phyloP scores from a whole-genome alignment of 768 basidiomycete species.

The Tulasnella sp. region DNA sequence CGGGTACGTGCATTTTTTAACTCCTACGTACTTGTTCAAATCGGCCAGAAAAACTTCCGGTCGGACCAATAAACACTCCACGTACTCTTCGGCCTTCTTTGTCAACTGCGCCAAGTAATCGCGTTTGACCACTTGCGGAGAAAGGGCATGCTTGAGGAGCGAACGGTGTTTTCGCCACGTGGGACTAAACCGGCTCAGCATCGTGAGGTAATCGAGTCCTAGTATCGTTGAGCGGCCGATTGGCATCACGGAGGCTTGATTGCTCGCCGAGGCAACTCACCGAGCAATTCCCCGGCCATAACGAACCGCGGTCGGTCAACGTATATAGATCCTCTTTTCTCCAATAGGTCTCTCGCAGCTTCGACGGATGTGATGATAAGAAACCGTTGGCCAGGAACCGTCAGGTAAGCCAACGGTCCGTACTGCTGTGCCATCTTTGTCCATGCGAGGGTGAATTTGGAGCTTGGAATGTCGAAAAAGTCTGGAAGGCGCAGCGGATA shows the following conservation, averaged over 20 bases:
- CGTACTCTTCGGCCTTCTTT: neutral
- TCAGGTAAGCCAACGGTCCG: constrained; percentile 19
- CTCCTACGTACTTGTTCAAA: neutral
- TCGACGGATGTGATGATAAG: constrained; percentile 24
- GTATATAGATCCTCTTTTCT: constrained; percentile 29
- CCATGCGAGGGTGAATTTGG: neutral
- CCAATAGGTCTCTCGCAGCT: constrained; percentile 30
- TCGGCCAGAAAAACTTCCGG: neutral
- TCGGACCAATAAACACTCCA: neutral
- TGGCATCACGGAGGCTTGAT: neutral
- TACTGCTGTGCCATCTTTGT: constrained; percentile 19
- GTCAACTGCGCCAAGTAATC: neutral
- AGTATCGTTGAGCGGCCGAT: neutral
- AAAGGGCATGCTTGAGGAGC: neutral
- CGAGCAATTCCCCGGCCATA: neutral
- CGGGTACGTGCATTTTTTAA: too few species aligned
- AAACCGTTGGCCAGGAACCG: constrained; percentile 19
- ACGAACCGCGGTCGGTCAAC: constrained; percentile 27
- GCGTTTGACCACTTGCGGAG: neutral
- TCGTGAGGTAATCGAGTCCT: neutral
- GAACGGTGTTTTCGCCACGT: neutral
- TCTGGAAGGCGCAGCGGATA: neutral
- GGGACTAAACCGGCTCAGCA: neutral
- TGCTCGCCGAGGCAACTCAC: neutral
- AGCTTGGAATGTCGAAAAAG: constrained; percentile 33